These are phyloP conservation scores for Magnaporthiopsis rhizophila DNA, from an alignment of 2,329 filamentous ascomycete genomes.

Conservation along the genomic window DNA sequence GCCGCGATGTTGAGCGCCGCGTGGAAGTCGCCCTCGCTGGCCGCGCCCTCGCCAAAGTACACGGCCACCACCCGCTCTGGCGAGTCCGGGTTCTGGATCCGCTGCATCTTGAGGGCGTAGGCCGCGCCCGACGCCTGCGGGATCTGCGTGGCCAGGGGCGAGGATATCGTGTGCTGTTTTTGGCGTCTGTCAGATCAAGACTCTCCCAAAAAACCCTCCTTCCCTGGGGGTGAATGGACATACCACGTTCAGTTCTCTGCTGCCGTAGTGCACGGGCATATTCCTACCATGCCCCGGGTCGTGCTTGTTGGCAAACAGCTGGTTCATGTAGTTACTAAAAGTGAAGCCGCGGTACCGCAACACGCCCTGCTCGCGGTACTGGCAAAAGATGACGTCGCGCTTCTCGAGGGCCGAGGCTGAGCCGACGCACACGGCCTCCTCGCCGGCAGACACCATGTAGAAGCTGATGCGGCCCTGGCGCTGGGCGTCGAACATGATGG, in stretches of 20 bases:
- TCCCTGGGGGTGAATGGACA: conserved; percentile 17
- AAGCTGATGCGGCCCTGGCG: conserved; percentile 89
- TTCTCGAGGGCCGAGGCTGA: conserved; percentile 75
- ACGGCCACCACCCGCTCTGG: conserved; percentile 59
- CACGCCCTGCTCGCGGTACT: conserved; percentile 90
- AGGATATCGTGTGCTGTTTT: conserved; percentile 63
- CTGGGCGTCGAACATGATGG: conserved; percentile 97
- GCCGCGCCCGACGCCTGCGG: conserved; percentile 72
- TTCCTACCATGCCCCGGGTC: conserved; percentile 79
- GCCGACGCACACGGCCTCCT: conserved; percentile 89
- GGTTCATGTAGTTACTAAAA: conserved; percentile 86
- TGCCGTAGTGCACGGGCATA: conserved; percentile 97
- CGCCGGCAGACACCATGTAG: conserved; percentile 94
- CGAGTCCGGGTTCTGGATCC: conserved; percentile 53
- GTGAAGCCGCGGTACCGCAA: conserved; percentile 85
- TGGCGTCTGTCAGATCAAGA: not conserved
- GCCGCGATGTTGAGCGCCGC: conserved; percentile 75
- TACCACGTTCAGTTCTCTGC: conserved; percentile 74
- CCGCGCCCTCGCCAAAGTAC: conserved; percentile 77
- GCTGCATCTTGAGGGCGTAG: conserved; percentile 69
- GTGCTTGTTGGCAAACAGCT: conserved; percentile 80
- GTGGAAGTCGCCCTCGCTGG: conserved; percentile 77
- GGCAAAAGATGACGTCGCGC: conserved; percentile 86
- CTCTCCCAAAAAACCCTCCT: too few relatives aligned
- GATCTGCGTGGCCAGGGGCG: conserved; percentile 69